Base-by-base conservation (phyloP, 768 basidiomycete species). In the Infundibulicybe gibba region DNA sequence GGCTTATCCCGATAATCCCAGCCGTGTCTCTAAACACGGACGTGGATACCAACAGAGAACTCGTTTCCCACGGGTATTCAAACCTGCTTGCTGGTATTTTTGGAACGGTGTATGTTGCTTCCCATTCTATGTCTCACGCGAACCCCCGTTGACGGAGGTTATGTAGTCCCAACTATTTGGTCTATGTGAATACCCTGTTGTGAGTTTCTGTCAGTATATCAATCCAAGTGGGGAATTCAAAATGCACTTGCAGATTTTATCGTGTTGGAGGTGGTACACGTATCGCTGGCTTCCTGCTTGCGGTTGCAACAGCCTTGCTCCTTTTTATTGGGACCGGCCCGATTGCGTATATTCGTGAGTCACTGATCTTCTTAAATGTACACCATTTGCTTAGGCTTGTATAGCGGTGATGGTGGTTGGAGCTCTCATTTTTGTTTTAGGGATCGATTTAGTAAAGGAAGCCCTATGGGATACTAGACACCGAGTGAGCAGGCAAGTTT, bases 401-500 rank as follows among this genome's bases (percentile, higher is more conserved):
- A 12, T 50, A 94, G 92, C 93, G 47, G 85, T 97, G 25, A 85
- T 91, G 80, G 85, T 95, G 4, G 93, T 97, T 12, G 85, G 86
- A 1, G 85, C 92, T 2, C 72, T 99, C 46, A 97, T 98, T 51
- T 94, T 93, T 54, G 93, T 97, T 8, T 76, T 98, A 31, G 97
- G 94, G 0, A 79, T 97, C 43, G 95, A 98, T 54, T 81, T 99
- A 33, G 81, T 92, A 34, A 95, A 94, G 58, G 95, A 97, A 64
- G 94, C 97, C 0, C 62, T 97, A 8, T 98, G 94, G 94, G 95
- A 99, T 66, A 94, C 94, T 9, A 72, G 91, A 40, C 79, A 90
- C 65, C 83, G 94, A 13, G 91, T 91, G 16, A 93, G 83, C 74
- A 71, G 76, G 76, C 88, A 63, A 50, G 78, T 48, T 14, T 21